These are phyloP conservation scores for Cytospora leucostoma DNA, from an alignment of 2,329 filamentous ascomycete species.

Conservation along the genomic window DNA sequence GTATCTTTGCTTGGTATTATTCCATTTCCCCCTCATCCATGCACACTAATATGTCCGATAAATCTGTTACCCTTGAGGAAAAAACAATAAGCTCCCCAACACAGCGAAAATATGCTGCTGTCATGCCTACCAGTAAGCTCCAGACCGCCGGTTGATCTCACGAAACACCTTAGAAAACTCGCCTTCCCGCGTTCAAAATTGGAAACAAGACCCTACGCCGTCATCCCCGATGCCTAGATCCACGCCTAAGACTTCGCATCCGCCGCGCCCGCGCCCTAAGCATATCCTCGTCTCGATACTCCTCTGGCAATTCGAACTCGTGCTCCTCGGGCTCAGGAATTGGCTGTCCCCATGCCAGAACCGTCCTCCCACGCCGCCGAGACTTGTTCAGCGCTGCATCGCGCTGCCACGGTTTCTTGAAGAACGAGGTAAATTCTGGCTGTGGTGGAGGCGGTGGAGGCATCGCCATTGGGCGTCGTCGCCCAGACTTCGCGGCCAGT, in stretches of 20 bases:
- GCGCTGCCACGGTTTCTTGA: conserved; percentile 74
- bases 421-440: conserved; percentile 84
- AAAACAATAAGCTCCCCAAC: conserved; percentile 9
- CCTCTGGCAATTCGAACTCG: conserved; percentile 76
- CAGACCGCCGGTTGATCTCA: not conserved
- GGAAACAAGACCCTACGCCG: not conserved
- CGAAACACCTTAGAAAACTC: conserved; percentile 3
- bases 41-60: conserved; percentile 4
- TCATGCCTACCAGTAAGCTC: conserved; percentile 9
- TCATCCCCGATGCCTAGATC: conserved; percentile 26
- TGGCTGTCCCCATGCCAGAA: conserved; percentile 78
- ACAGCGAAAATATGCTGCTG: conserved; percentile 4
- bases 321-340: conserved; percentile 70
- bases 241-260: conserved; percentile 56
- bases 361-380: conserved; percentile 68
- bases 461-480: conserved; percentile 35
- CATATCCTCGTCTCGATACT: conserved; percentile 58
- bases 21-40: conserved; percentile 6
- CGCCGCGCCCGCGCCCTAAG: conserved; percentile 62
- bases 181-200: not conserved
- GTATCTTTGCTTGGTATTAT: conserved; percentile 23
- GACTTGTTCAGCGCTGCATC: conserved; percentile 75
- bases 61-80: conserved; percentile 3
- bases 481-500: conserved; percentile 38
- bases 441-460: conserved; percentile 39